Evolutionary conservation across 495 filamentous ascomycete genomes (phyloP).

Genomic region (Podospora sp.): DNA sequence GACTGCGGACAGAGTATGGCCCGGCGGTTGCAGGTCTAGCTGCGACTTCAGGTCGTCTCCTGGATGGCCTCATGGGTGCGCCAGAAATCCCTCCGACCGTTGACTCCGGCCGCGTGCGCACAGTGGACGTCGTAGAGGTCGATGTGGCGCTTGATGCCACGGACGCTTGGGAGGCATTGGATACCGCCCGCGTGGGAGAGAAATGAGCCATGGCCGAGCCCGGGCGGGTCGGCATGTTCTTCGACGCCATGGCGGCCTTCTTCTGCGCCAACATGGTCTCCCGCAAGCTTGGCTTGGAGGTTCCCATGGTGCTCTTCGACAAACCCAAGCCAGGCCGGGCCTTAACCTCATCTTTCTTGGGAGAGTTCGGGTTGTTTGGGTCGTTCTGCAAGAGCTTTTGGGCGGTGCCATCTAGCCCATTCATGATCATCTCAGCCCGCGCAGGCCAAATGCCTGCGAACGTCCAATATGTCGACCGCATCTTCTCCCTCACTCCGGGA

Average conservation of each 20-base stretch:
- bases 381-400: conserved; percentile 77
- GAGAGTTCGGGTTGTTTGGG: conserved; percentile 73
- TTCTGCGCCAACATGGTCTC: conserved; percentile 86
- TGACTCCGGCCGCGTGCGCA: conserved; percentile 47
- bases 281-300: conserved; percentile 62
- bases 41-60: conserved; percentile 51
- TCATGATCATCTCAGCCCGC: conserved; percentile 74
- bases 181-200: conserved; percentile 57
- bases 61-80: conserved; percentile 57
- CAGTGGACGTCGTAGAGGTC: conserved; percentile 31
- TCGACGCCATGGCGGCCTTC: conserved; percentile 59
- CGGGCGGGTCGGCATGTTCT: conserved; percentile 66
- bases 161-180: conserved; percentile 45
- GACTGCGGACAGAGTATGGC: conserved; percentile 57
- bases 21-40: conserved; percentile 59
- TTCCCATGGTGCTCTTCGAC: conserved; percentile 57
- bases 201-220: conserved; percentile 73
- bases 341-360: conserved; percentile 53
- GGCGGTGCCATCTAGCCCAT: conserved; percentile 70
- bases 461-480: conserved; percentile 82
- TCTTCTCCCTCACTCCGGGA: conserved; percentile 79
- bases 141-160: conserved; percentile 41
- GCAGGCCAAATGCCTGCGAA: conserved; percentile 77
- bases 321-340: conserved; percentile 55
- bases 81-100: conserved; percentile 52